These are phyloP conservation scores for Kodamaea kakaduensis DNA, from an alignment of 805 yeast species.

Conservation along the genomic window DNA sequence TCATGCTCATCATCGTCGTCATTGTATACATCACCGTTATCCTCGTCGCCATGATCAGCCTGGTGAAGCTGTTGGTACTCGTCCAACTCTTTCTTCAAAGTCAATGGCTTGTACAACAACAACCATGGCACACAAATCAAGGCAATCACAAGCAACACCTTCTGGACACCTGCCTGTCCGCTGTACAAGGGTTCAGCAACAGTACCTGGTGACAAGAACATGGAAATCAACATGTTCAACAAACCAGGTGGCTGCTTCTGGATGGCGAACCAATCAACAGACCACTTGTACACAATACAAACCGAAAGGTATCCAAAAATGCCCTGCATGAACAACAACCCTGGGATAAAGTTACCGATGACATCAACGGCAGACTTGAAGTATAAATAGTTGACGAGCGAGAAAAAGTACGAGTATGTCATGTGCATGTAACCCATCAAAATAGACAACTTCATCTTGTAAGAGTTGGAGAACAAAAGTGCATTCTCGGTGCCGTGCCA, in stretches of 20 bases:
- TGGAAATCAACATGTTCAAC: slow-evolving; percentile 68
- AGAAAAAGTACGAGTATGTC: slow-evolving; percentile 66
- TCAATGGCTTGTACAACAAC: slow-evolving; percentile 60
- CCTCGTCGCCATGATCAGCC: slow-evolving; percentile 15
- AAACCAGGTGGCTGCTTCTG: slow-evolving; percentile 66
- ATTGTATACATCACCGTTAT: no score
- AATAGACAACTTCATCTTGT: slow-evolving; percentile 73
- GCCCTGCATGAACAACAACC: slow-evolving; percentile 69
- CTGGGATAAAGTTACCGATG: slow-evolving; percentile 70
- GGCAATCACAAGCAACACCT: slow-evolving; percentile 54
- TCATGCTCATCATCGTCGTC: slow-evolving; percentile 36
- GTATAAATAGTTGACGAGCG: slow-evolving; percentile 57
- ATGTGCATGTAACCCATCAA: slow-evolving; percentile 73
- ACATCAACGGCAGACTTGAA: slow-evolving; percentile 62
- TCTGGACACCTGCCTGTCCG: slow-evolving; percentile 61
- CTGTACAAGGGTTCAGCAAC: slow-evolving; percentile 63
- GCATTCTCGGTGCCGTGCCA: slow-evolving; percentile 84
- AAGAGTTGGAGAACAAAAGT: slow-evolving; percentile 64
- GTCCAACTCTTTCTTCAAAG: slow-evolving; percentile 33
- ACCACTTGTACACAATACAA: slow-evolving; percentile 72
- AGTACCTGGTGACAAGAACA: slow-evolving; percentile 71
- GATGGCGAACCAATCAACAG: slow-evolving; percentile 63
- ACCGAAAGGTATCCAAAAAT: slow-evolving; percentile 68
- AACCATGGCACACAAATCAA: slow-evolving; percentile 74
- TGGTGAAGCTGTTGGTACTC: slow-evolving; percentile 20